phyloP scores from a whole-genome alignment of 306 rosid species.

The Pterocarpus macrocarpus region DNA sequence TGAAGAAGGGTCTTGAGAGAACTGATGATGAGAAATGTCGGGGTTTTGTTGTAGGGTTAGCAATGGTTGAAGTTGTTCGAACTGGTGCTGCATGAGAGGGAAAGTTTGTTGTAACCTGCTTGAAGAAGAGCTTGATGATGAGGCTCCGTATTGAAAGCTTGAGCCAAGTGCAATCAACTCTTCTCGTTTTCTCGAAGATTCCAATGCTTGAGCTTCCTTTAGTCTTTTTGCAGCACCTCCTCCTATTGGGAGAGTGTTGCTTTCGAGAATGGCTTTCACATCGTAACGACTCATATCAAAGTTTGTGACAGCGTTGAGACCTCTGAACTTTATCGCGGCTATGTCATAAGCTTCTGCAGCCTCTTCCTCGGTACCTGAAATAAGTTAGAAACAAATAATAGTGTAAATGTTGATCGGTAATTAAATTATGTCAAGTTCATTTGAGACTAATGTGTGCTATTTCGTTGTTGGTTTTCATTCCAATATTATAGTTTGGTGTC shows the following conservation, averaged over 20 bases:
- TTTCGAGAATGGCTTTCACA: constrained; percentile 87
- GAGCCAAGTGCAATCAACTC: constrained; percentile 74
- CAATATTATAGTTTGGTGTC: background rate
- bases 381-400: too few relatives aligned
- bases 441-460: background rate
- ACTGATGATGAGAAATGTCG: constrained; percentile 53
- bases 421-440: too few relatives aligned
- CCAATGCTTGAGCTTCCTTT: constrained; percentile 95
- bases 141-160: constrained; percentile 66
- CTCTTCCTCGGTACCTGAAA: constrained; percentile 90
- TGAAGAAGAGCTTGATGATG: constrained; percentile 33
- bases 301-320: constrained; percentile 92
- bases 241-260: constrained; percentile 93
- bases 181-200: constrained; percentile 82
- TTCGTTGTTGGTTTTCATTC: background rate
- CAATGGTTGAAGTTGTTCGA: constrained; percentile 58
- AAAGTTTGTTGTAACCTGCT: constrained; percentile 63
- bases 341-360: constrained; percentile 99
- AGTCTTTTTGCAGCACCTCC: constrained; percentile 94
- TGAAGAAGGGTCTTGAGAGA: constrained; percentile 60
- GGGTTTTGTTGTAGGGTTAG: constrained; percentile 87
- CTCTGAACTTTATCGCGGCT: constrained; percentile 95
- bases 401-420: too few relatives aligned
- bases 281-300: constrained; percentile 97
- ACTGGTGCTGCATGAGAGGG: constrained; percentile 66